Base-by-base conservation (phyloP, 129 eudicot genomes). In the Artemisia annua region DNA sequence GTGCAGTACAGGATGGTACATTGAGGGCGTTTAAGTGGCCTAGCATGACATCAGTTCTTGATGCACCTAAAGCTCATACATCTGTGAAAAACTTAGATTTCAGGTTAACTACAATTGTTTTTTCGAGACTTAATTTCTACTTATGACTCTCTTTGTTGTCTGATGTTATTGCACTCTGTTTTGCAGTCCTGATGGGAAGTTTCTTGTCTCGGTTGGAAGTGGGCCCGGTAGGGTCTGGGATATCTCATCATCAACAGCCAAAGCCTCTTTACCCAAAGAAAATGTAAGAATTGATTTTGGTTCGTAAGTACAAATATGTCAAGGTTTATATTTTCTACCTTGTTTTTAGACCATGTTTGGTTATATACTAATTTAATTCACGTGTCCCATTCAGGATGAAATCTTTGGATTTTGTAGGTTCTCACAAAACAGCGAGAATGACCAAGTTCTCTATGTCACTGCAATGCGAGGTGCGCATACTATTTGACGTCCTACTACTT, bases 211-310 rank as follows among this genome's bases (percentile, higher is more conserved):
- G 70, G 92, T 89, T 30, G 98, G 98, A 84, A 78, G 96, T 81
- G 89, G 90, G 71, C 91, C 95, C 78, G 91, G 89, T 52, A 89
- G 88, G 82, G 83, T 93, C 48, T 93, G 98, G 98, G 85, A 93
- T 74, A 77, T 87, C 19, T 52, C 87, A 30, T 72, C 88, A 59
- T 77, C 90, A 66, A 63, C 67, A 43, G 66, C 85, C 65, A 72
- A 82, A 82, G 91, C 96, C 70, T 75, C 97, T 76, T 79, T 93
- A 56, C 82, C 88, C 1, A 84, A 83, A 78, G 86, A 84, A 84
- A 87, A 84, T 74, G 97, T 93, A 77, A 84, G 75, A 50, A 43
- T 18, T 54, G 9, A 43, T 54, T 8, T 39, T 39, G 9, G 0
- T 8, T 39, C 0, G 2, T 1, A 57, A 48, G 59, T 50, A 48